phyloP scores from a whole-genome alignment of 352 stramenopile genomes.

The Albugo candida region DNA sequence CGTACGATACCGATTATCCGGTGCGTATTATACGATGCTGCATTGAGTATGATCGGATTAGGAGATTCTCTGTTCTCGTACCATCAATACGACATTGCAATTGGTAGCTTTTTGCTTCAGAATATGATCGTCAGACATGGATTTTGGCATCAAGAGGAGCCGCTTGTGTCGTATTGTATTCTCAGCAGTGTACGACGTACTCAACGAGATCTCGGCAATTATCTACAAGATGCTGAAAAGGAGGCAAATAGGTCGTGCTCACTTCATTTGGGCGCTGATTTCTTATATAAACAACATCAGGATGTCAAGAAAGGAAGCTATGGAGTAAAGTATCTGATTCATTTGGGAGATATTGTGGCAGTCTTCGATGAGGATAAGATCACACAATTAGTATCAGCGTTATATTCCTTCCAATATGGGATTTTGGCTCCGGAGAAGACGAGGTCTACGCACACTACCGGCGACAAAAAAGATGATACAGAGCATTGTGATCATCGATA shows the following conservation, averaged over 20 bases:
- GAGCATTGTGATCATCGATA: too few relatives aligned
- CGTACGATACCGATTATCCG: constrained; percentile 41
- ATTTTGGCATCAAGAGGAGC: too few relatives aligned
- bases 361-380: constrained; percentile 65
- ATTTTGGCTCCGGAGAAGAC: constrained; percentile 31
- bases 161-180: too few relatives aligned
- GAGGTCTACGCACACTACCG: background rate
- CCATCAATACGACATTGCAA: constrained; percentile 45
- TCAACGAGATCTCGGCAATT: constrained; percentile 8
- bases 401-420: constrained; percentile 28
- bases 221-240: constrained; percentile 28
- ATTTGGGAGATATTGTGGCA: constrained; percentile 40
- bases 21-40: constrained; percentile 23
- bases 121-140: too few relatives aligned
- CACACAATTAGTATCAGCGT: constrained; percentile 30
- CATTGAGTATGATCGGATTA: constrained; percentile 44
- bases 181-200: too few relatives aligned
- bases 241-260: constrained; percentile 1
- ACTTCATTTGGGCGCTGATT: too few relatives aligned
- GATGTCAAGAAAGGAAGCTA: constrained; percentile 15
- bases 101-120: constrained; percentile 61
- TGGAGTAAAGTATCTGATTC: constrained; percentile 46
- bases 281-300: too few relatives aligned
- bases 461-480: too few relatives aligned
- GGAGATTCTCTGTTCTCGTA: constrained; percentile 63